Percentiles rank a stretch among this genome's conserved stretches.
These are phyloP conservation scores for Danielia reshetovae DNA, from an alignment of 805 yeast genomes.

Conservation along the genomic window DNA sequence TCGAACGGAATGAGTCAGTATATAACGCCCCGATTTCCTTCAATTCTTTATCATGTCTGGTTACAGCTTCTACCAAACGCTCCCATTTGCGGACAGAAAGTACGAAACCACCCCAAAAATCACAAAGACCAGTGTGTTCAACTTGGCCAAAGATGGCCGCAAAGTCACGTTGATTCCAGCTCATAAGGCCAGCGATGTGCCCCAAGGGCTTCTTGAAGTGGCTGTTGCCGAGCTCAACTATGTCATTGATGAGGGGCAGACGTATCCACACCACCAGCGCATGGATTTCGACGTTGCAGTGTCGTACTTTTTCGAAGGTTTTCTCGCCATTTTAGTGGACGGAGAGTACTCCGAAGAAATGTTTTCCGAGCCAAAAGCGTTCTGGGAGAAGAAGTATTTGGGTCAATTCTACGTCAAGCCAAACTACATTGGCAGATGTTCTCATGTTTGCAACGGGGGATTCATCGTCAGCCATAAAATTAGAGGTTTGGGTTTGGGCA, in stretches of 20 bases:
- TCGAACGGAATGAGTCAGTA: too few relatives aligned
- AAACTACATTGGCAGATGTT: conserved; percentile 78
- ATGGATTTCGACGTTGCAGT: conserved; percentile 47
- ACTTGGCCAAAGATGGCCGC: conserved; percentile 37
- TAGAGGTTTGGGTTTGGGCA: conserved; percentile 71
- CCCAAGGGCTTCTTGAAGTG: conserved; percentile 43
- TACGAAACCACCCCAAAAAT: conserved; percentile 23
- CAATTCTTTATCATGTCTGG: too few relatives aligned
- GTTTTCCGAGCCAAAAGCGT: conserved; percentile 35
- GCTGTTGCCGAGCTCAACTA: conserved; percentile 53
- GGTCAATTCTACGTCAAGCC: conserved; percentile 86
- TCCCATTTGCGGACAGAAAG: conserved; percentile 35
- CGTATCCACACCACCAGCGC: conserved; percentile 60
- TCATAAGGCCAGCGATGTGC: conserved; percentile 45
- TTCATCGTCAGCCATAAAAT: conserved; percentile 59
- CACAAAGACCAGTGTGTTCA: conserved; percentile 35
- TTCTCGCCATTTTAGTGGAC: conserved; percentile 58
- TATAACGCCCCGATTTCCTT: too few relatives aligned
- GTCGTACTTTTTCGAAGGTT: conserved; percentile 65
- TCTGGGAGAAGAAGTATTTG: conserved; percentile 47
- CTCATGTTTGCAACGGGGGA: conserved; percentile 87
- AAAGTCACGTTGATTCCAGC: conserved; percentile 62
- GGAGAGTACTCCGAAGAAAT: conserved; percentile 22
- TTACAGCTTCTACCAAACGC: conserved; percentile 2
- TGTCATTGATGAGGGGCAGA: conserved; percentile 67